phyloP scores from a whole-genome alignment of 768 basidiomycete genomes.

The Trametes cinnabarina region DNA sequence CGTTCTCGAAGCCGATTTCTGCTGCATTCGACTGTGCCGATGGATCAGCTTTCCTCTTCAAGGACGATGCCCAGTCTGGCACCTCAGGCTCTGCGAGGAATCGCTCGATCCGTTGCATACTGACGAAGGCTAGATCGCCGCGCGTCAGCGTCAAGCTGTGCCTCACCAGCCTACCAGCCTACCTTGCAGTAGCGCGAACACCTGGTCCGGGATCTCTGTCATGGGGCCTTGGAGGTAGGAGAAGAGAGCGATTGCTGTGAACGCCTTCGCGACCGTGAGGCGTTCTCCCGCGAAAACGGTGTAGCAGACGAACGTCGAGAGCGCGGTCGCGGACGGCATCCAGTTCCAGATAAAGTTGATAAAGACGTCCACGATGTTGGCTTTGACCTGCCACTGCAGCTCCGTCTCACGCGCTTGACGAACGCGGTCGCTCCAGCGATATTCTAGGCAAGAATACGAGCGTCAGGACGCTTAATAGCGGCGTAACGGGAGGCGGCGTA shows the following conservation, averaged over 20 bases:
- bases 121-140: constrained; percentile 56
- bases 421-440: constrained; percentile 26
- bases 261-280: constrained; percentile 77
- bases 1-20: constrained; percentile 52
- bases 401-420: constrained; percentile 55
- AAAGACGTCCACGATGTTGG: constrained; percentile 56
- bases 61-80: constrained; percentile 70
- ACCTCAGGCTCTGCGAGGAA: constrained; percentile 77
- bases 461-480: neutral
- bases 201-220: constrained; percentile 59
- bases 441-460: constrained; percentile 13
- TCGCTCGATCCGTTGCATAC: constrained; percentile 76
- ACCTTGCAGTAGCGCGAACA: constrained; percentile 67
- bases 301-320: constrained; percentile 62
- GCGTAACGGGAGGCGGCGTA: constrained; percentile 26
- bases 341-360: constrained; percentile 75
- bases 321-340: constrained; percentile 69
- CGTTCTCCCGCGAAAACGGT: constrained; percentile 62
- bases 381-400: constrained; percentile 64
- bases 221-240: constrained; percentile 67
- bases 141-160: constrained; percentile 11
- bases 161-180: constrained; percentile 9
- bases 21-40: constrained; percentile 9
- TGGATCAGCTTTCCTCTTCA: constrained; percentile 37
- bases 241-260: constrained; percentile 78